A percentile compares a stretch with the other conserved stretches of the same genome.
Evolutionary conservation across 2,329 filamentous ascomycete genomes (phyloP).

Genomic region (Xylaria sp.): DNA sequence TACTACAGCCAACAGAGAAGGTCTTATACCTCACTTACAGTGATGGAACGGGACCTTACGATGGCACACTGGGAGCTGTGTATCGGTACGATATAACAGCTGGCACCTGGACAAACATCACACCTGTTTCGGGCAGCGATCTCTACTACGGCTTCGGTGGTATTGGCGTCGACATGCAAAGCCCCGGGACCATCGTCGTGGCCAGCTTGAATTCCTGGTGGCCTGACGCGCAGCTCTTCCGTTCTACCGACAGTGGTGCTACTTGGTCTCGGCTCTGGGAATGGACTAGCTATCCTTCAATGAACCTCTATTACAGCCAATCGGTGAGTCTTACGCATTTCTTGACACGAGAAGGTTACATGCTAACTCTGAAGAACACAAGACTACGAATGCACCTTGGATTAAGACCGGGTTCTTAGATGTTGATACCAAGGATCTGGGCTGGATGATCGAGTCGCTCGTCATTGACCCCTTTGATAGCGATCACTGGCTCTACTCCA

Average conservation of each 20-base stretch:
- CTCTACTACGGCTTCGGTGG: slow-evolving; percentile 67
- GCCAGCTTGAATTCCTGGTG: slow-evolving; percentile 68
- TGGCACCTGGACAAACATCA: slow-evolving; percentile 65
- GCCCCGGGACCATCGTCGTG: slow-evolving; percentile 66
- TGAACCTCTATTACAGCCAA: slow-evolving; percentile 59
- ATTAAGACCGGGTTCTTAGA: slow-evolving; percentile 61
- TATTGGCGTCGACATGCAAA: slow-evolving; percentile 62
- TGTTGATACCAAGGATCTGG: slow-evolving; percentile 60
- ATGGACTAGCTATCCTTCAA: slow-evolving; percentile 58
- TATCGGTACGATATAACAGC: slow-evolving; percentile 63
- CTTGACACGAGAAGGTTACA: not conserved
- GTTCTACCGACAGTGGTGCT: slow-evolving; percentile 64
- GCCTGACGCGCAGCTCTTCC: slow-evolving; percentile 66
- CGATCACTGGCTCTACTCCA: slow-evolving; percentile 70
- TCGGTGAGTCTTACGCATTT: slow-evolving; percentile 45
- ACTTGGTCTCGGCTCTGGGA: slow-evolving; percentile 66
- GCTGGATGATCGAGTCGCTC: slow-evolving; percentile 70
- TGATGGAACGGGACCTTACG: slow-evolving; percentile 66
- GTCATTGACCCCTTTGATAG: slow-evolving; percentile 68
- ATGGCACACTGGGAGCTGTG: slow-evolving; percentile 63
- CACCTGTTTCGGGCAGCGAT: slow-evolving; percentile 59
- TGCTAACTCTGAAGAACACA: slow-evolving; percentile 14
- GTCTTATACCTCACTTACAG: slow-evolving; percentile 65
- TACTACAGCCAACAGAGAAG: slow-evolving; percentile 61
- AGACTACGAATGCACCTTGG: slow-evolving; percentile 62